Percentiles rank a stretch among this genome's conserved stretches.
These are phyloP conservation scores for Malbranchea cinnamomea DNA, from an alignment of 2,329 filamentous ascomycete species.

Conservation along the genomic window DNA sequence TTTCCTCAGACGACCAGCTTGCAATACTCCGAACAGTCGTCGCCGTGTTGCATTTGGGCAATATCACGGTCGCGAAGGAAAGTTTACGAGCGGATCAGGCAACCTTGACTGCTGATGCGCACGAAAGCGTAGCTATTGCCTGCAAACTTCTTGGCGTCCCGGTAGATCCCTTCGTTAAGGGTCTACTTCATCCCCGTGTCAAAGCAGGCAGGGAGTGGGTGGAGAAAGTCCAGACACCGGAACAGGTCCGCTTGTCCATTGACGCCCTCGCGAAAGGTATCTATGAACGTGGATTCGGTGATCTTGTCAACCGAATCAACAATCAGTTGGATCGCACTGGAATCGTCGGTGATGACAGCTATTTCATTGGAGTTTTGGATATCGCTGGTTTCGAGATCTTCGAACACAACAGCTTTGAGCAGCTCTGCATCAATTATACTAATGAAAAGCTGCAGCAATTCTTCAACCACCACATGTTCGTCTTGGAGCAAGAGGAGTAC, in stretches of 20 bases:
- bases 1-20: conserved; percentile 67
- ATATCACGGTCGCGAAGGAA: conserved; percentile 78
- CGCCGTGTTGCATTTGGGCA: conserved; percentile 83
- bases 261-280: conserved; percentile 94
- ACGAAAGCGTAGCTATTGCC: conserved; percentile 59
- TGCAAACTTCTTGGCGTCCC: conserved; percentile 76
- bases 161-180: conserved; percentile 71
- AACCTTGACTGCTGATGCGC: conserved; percentile 59
- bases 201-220: conserved; percentile 97
- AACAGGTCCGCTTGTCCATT: conserved; percentile 79
- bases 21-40: conserved; percentile 78
- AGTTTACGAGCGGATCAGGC: conserved; percentile 86
- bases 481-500: conserved; percentile 96
- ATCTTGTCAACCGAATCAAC: conserved; percentile 85
- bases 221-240: conserved; percentile 92
- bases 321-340: conserved; percentile 76
- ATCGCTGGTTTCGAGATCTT: conserved; percentile 99
- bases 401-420: conserved; percentile 95
- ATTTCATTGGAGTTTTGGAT: conserved; percentile 95
- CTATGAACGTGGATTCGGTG: conserved; percentile 89
- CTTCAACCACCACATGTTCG: conserved; percentile 99
- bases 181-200: conserved; percentile 78
- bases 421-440: conserved; percentile 98
- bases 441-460: conserved; percentile 99
- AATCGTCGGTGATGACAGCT: conserved; percentile 69